Conservation (phyloP, 306 rosid genomes). For the Trifolium subterraneum region DNA sequence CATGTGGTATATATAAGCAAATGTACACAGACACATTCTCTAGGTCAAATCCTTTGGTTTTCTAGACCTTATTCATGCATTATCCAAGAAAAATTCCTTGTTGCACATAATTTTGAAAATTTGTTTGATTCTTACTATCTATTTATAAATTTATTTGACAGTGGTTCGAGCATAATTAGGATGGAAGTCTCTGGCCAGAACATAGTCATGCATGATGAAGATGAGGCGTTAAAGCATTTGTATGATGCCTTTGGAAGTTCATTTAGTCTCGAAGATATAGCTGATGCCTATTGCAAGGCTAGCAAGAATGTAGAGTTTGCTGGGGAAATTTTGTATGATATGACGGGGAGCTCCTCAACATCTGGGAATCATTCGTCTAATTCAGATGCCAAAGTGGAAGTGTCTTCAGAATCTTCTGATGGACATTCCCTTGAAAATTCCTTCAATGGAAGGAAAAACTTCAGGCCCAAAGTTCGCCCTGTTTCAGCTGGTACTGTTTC, state of each 20-base stretch:
- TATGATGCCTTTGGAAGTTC: conserved; percentile 71
- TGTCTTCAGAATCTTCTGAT: conserved; percentile 38
- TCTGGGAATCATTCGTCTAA: conserved; percentile 38
- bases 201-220: conserved; percentile 49
- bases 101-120: neutral
- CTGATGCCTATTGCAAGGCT: conserved; percentile 79
- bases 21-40: conserved; percentile 18
- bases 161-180: conserved; percentile 34
- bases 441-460: conserved; percentile 40
- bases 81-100: conserved; percentile 7
- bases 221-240: conserved; percentile 59
- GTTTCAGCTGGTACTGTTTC: conserved; percentile 76
- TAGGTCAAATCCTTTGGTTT: conserved; percentile 8
- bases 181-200: conserved; percentile 62
- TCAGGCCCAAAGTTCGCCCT: conserved; percentile 53
- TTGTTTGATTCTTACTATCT: neutral
- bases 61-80: conserved; percentile 8
- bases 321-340: conserved; percentile 59
- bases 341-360: conserved; percentile 51
- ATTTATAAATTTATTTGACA: neutral
- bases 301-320: conserved; percentile 64
- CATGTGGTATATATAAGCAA: neutral
- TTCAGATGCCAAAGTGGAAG: conserved; percentile 46
- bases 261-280: conserved; percentile 72
- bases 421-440: conserved; percentile 46